Evolutionary conservation across 2,329 filamentous ascomycete species (phyloP).

Genomic region (Alternaria postmessia): DNA sequence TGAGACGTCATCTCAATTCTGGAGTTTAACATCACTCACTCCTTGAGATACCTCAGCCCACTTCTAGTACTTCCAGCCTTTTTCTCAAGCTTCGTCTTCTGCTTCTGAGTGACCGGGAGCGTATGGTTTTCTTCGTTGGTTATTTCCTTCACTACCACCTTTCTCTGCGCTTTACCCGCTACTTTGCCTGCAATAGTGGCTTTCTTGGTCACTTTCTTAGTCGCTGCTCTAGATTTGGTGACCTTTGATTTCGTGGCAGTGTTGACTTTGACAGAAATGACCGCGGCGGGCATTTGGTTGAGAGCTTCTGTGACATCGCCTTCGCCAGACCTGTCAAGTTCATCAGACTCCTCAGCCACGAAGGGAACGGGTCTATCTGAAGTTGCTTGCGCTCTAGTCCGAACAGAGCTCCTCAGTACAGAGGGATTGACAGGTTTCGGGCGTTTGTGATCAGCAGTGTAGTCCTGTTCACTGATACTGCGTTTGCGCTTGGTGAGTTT

Average conservation of each 20-base stretch:
- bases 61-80: slow-evolving; percentile 1
- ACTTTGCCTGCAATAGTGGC: slow-evolving; percentile 5
- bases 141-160: not conserved
- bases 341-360: not conserved
- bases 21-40: not conserved
- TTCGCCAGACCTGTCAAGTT: not conserved
- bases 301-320: not conserved
- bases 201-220: slow-evolving; percentile 1
- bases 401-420: not conserved
- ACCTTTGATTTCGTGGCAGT: not conserved
- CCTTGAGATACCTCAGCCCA: not conserved
- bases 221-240: not conserved
- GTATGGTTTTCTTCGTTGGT: not conserved
- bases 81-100: not conserved
- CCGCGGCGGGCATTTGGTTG: not conserved
- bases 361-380: not conserved
- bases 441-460: slow-evolving; percentile 5
- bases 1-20: not conserved
- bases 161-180: not conserved
- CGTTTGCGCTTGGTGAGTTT: slow-evolving; percentile 8
- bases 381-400: not conserved
- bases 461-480: not conserved
- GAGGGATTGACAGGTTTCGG: not conserved
- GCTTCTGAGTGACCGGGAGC: not conserved
- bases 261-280: not conserved